Evolutionary conservation across 78 protist species (phyloP).

Genomic region (Dictyostelium intermedium): DNA sequence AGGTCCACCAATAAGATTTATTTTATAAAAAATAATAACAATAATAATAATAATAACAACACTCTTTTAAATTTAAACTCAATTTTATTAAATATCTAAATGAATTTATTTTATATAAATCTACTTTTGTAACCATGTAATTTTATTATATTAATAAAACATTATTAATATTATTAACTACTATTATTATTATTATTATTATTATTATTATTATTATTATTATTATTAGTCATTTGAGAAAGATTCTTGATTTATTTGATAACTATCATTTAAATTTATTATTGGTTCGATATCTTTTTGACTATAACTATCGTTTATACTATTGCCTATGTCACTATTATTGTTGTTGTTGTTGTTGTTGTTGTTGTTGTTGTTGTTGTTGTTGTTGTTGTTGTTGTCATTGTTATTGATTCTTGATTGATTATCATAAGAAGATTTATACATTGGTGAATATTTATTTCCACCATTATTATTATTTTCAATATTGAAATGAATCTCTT

Average conservation of each 20-base stretch:
- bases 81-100: background rate
- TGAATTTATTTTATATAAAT: background rate
- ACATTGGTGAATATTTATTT: constrained; percentile 2
- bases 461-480: background rate
- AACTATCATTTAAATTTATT: background rate
- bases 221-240: background rate
- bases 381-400: background rate
- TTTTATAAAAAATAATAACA: background rate
- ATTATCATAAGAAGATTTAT: background rate
- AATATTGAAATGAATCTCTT: background rate
- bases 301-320: background rate
- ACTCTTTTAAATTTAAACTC: too few relatives aligned
- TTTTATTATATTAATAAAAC: too few relatives aligned
- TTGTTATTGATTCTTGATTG: background rate
- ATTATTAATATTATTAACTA: too few relatives aligned
- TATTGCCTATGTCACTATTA: background rate
- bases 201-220: too few relatives aligned
- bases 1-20: constrained; percentile 69
- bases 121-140: too few relatives aligned
- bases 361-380: too few relatives aligned
- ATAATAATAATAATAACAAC: background rate
- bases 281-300: background rate
- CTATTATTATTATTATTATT: too few relatives aligned
- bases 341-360: background rate
- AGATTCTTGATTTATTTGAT: background rate